Base-by-base conservation (phyloP, 129 eudicot genomes). In the Saussurea involucrata region DNA sequence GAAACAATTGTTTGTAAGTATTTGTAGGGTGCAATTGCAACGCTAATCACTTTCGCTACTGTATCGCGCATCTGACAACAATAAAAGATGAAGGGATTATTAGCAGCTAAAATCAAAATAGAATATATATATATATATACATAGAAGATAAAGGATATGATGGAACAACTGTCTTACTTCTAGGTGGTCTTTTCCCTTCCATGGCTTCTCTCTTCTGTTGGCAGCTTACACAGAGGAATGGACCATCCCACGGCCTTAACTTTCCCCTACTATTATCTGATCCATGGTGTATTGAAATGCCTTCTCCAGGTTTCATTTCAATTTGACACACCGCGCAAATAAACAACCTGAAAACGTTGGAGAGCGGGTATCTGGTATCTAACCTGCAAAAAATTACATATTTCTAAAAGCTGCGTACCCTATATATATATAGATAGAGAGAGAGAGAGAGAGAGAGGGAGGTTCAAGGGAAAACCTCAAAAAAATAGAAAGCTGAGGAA, bases 171-270 rank as follows among this genome's bases (percentile, higher is more conserved):
- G 4, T 32, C 36, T 44, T 79, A 95, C 97, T 86, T 79, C 91
- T 90, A 27, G 87, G 87, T 68, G 88, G 78, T 84, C 93, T 83
- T 79, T 74, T 90, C 81, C 99, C 99, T 88, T 95, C 99, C 99
- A 95, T 95, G 82, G 97, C 97, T 28, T 95, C 97, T 87, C 83
- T 95, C 86, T 95, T 95, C 32, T 83, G 85, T 79, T 95, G 99
- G 86, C 99, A 95, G 74, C 90, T 84, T 46, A 77, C 24, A 82
- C 97, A 92, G 29, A 95, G 97, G 84, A 95, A 95, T 71, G 99
- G 97, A 60, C 99, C 99, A 74, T 95, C 97, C 99, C 99, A 95
- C n/a, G 96, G 97, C 76, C 97, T 83, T 77, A 85, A 82, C 67
- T 88, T 92, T 22, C 76, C 76, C 65, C 69, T 87, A 10, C 83